These are phyloP conservation scores for Colletotrichum plurivorum DNA, from an alignment of 2,329 filamentous ascomycete species.

Conservation along the genomic window DNA sequence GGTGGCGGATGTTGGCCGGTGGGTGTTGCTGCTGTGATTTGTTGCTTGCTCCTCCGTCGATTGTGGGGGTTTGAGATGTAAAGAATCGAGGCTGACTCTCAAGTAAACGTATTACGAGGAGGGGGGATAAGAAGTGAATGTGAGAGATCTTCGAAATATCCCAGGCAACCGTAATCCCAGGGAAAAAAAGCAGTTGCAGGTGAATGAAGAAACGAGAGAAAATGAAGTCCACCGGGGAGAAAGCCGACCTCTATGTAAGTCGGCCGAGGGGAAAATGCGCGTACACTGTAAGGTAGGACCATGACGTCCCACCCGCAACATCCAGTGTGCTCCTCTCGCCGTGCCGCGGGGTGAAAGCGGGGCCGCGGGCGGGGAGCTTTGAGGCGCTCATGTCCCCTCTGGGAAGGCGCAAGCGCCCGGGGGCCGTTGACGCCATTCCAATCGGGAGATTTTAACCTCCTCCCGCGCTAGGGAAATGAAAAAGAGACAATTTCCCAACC, in stretches of 20 bases:
- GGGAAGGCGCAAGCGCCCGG: constrained; percentile 35
- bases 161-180: not conserved
- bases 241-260: constrained; percentile 37
- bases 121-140: not conserved
- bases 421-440: not conserved
- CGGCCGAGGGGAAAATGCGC: constrained; percentile 22
- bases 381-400: constrained; percentile 7
- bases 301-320: constrained; percentile 25
- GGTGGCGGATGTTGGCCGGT: constrained; percentile 31
- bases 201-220: constrained; percentile 9
- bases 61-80: constrained; percentile 2
- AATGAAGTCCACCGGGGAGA: constrained; percentile 11
- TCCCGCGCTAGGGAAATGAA: constrained; percentile 8
- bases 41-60: not conserved
- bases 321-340: not conserved
- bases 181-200: not conserved
- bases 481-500: constrained; percentile 2
- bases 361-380: constrained; percentile 22
- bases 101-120: not conserved
- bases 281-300: constrained; percentile 4
- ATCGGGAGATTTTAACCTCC: constrained; percentile 32
- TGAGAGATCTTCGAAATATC: not conserved
- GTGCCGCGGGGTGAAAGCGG: constrained; percentile 28
- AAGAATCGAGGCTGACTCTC: not conserved
- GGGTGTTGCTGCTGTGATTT: not conserved